Conservation (phyloP, 192 early-diverging fungal species). For the Thamnidium elegans region DNA sequence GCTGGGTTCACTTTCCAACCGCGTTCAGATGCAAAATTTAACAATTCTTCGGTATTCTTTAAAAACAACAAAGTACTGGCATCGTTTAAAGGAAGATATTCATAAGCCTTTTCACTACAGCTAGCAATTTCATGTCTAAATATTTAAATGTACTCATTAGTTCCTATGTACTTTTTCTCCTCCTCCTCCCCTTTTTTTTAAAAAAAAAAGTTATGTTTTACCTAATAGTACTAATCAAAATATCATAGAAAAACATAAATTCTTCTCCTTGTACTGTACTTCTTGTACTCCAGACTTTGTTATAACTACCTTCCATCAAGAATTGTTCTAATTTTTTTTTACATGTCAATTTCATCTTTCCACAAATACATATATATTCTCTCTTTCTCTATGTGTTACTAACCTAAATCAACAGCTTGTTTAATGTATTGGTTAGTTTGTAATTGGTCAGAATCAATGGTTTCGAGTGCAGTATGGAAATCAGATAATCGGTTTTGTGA, state of each 20-base stretch:
- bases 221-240: slow-evolving; percentile 91
- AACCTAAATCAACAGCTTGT: slow-evolving; percentile 81
- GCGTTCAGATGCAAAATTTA: slow-evolving; percentile 73
- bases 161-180: not conserved
- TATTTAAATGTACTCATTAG: not conserved
- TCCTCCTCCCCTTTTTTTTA: not conserved
- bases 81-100: slow-evolving; percentile 76
- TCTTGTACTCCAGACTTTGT: slow-evolving; percentile 93
- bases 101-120: slow-evolving; percentile 95
- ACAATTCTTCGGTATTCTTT: slow-evolving; percentile 73
- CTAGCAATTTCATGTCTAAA: slow-evolving; percentile 90
- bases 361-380: too few species aligned
- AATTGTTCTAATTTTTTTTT: slow-evolving; percentile 68
- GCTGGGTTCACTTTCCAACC: slow-evolving; percentile 80
- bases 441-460: slow-evolving; percentile 80
- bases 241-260: slow-evolving; percentile 92
- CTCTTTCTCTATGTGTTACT: not conserved
- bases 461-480: slow-evolving; percentile 96
- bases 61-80: slow-evolving; percentile 89
- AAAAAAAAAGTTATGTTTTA: too few species aligned
- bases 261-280: slow-evolving; percentile 86
- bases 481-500: slow-evolving; percentile 95
- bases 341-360: too few species aligned
- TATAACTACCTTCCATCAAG: slow-evolving; percentile 97
- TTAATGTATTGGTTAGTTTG: slow-evolving; percentile 81